Base-by-base conservation (phyloP, 2,329 filamentous ascomycete genomes). In the Bipolaris sorokiniana region DNA sequence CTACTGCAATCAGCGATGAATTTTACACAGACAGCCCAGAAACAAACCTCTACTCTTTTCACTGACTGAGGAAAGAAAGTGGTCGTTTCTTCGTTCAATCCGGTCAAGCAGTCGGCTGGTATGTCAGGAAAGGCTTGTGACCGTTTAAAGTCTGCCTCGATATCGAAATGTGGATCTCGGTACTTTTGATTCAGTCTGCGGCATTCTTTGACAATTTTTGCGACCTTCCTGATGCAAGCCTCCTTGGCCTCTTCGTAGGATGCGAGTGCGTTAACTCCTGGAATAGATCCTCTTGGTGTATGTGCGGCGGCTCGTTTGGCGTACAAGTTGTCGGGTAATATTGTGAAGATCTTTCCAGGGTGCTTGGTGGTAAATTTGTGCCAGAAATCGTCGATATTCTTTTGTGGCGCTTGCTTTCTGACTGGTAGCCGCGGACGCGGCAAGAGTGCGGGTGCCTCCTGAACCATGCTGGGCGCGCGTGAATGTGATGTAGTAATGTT, bases 101-200 rank as follows among this genome's bases (percentile, higher is more conserved):
- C 80, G 63, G 82, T 80, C 28, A 86, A 56, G 65, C 82, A 87
- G 66, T 86, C 80, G 46, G 72, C 67, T 26, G 68, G 75, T 40
- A 61, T 72, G 5, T 76, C 71, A 11, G 68, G 67, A 38, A 56
- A 60, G 5, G 66, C 59, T 49, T 76, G 71, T 15, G 67, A 72
- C 44, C 68, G 69, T 76, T 91, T 90, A 60, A 92, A 81, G 72
- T 93, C 90, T 36, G 85, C 80, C 70, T 95, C 91, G 49, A 96
- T 86, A 72, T 96, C 90, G 71, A 96, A 96, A 73, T 95, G 87
- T n/a, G 88, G 86, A 70, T 96, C 91, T 15, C 89, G 85, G 72
- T 96, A 97, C 75, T 92, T 94, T 69, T 92, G 89, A 75, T 96
- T 96, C 55, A 92, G 81, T 7, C 90, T 84, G 20, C 86, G 82